phyloP scores from a whole-genome alignment of 768 basidiomycete species.

The Trametes cingulata region DNA sequence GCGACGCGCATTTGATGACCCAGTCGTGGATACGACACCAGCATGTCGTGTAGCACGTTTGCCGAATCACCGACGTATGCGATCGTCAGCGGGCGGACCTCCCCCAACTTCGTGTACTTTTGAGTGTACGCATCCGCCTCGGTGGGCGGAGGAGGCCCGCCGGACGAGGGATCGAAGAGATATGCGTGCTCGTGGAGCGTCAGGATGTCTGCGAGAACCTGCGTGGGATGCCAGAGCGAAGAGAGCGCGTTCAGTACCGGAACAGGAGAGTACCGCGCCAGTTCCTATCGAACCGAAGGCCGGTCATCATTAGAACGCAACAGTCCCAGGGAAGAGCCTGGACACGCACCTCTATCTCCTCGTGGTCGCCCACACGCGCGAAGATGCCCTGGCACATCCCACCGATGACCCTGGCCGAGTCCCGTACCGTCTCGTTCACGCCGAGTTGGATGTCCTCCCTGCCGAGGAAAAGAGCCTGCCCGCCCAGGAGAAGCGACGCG shows the following conservation, averaged over 20 bases:
- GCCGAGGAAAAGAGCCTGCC: constrained; percentile 88
- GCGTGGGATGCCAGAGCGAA: constrained; percentile 95
- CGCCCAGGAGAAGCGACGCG: constrained; percentile 75
- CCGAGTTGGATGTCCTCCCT: constrained; percentile 92
- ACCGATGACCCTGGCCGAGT: constrained; percentile 85
- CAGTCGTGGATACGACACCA: constrained; percentile 89
- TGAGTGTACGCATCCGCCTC: not conserved
- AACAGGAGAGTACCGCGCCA: constrained; percentile 86
- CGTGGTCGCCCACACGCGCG: constrained; percentile 91
- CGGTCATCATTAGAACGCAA: not conserved
- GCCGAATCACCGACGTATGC: constrained; percentile 94
- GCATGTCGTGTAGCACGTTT: constrained; percentile 96
- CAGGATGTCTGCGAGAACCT: constrained; percentile 89
- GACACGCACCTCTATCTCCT: constrained; percentile 80
- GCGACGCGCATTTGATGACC: constrained; percentile 88
- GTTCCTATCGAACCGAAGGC: constrained; percentile 56
- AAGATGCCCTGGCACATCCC: constrained; percentile 98
- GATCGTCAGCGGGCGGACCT: constrained; percentile 78
- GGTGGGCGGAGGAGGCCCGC: constrained; percentile 19
- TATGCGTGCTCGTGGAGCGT: constrained; percentile 80
- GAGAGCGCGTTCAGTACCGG: constrained; percentile 97
- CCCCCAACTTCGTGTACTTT: constrained; percentile 39
- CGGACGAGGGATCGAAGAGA: constrained; percentile 44
- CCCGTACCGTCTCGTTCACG: constrained; percentile 86
- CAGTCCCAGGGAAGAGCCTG: not conserved